Evolutionary conservation across 192 early-diverging fungal species (phyloP), one percentile per base, ranked within the genome.

Genomic region (Paraglomus brasilianum): DNA sequence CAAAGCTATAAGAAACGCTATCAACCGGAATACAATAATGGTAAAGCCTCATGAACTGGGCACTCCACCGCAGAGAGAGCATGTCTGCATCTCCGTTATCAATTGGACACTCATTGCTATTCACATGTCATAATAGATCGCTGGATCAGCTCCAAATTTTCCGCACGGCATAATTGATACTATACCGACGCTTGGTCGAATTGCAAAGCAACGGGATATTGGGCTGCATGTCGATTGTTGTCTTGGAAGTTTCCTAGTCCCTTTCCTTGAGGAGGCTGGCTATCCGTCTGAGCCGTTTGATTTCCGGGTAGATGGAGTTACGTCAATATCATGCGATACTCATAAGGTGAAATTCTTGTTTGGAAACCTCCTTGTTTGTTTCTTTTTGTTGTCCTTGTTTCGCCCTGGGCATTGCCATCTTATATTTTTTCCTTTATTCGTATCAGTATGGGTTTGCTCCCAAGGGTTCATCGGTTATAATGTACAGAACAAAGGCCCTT

Each of bases 211-310:
- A 73, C 74, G 89, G 77, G 85, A 89, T 59, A 83, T 96, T 74
- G 92, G 92, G 4, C 79, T 98, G 66, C 96, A 98, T 72, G 90
- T 98, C 15, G 96, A 98, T 75, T 91, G 92, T 79, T 98, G 96
- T 79, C 84, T 98, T 43, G 96, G 96, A 15, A 91, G 92, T 69
- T 98, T 98, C 67, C 79, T 98, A 65, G 88, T 97, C 67, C 92
- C 96, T 8, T 96, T 94, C 80, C 82, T 94, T 21, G 95, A 95
- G 76, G 89, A 93, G 77, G 93, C 95, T 13, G 95, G 95, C 19
- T 93, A 92, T 80, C 88, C 91, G 21, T 83, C 92, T 53, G 81
- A 85, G 55, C 79, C 77, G 14, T 91, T 92, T 75, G 96, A 98
- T 74, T 95, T 96, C 81, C 81, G 95, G 47, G 79, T 97, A 14